These are phyloP conservation scores for Suillus discolor DNA, from an alignment of 768 basidiomycete species.

Conservation along the genomic window DNA sequence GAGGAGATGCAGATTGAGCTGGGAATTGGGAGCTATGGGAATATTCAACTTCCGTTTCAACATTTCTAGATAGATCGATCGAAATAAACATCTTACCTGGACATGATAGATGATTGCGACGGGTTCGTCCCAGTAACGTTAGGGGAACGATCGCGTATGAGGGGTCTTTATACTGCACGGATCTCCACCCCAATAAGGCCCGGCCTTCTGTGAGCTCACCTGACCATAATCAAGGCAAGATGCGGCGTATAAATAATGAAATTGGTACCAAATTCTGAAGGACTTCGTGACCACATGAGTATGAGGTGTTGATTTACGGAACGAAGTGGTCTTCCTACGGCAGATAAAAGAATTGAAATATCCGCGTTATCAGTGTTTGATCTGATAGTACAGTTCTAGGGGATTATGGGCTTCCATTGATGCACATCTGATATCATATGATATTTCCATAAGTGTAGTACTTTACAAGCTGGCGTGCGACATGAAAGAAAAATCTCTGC, in stretches of 20 bases:
- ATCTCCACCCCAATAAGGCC: background rate
- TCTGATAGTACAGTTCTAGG: background rate
- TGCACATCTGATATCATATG: background rate
- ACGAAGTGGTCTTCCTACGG: background rate
- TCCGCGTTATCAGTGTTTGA: background rate
- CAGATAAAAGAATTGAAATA: background rate
- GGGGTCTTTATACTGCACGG: background rate
- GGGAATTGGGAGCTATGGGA: conserved; percentile 16
- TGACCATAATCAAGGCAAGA: background rate
- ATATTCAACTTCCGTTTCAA: background rate
- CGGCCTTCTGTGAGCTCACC: background rate
- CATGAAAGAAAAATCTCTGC: background rate
- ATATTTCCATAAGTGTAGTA: background rate
- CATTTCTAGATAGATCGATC: background rate
- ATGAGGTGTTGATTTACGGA: background rate
- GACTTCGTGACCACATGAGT: background rate
- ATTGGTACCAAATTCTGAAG: background rate
- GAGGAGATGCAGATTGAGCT: conserved; percentile 51
- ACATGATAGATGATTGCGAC: background rate
- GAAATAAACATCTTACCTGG: conserved; percentile 2
- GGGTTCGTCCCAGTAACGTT: background rate
- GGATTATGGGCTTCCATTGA: background rate
- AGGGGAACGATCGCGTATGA: background rate
- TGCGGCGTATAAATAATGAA: background rate
- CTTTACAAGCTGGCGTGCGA: background rate